Percentiles rank a stretch among this genome's conserved stretches.
These are phyloP conservation scores for Simplicillium aogashimaense DNA, from an alignment of 2,329 filamentous ascomycete genomes.

Conservation along the genomic window DNA sequence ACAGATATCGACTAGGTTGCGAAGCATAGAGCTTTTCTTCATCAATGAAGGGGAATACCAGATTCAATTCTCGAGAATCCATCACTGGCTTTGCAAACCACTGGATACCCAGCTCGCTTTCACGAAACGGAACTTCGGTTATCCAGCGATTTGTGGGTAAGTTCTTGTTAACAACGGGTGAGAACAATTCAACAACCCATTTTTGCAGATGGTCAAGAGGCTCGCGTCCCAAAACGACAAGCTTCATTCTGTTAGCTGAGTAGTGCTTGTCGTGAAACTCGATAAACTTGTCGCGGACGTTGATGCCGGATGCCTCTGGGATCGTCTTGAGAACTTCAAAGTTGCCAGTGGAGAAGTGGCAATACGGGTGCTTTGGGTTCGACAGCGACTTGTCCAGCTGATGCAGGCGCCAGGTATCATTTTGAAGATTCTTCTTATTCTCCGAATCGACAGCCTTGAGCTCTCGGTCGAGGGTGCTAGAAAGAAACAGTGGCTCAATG, in stretches of 20 bases:
- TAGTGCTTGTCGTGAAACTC: conserved; percentile 85
- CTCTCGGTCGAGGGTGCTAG: conserved; percentile 77
- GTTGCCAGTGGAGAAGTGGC: conserved; percentile 87
- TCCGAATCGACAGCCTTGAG: conserved; percentile 86
- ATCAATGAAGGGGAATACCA: conserved; percentile 78
- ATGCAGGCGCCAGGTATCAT: conserved; percentile 76
- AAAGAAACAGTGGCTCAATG: conserved; percentile 75
- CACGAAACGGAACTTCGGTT: conserved; percentile 37
- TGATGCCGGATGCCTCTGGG: conserved; percentile 68
- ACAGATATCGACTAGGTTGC: conserved; percentile 77
- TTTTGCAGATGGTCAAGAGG: conserved; percentile 69
- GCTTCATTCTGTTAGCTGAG: conserved; percentile 88
- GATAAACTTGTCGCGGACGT: conserved; percentile 85
- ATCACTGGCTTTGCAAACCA: conserved; percentile 87
- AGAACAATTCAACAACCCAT: conserved; percentile 80
- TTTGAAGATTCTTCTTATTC: conserved; percentile 96
- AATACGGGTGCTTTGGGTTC: conserved; percentile 78
- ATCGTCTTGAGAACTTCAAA: conserved; percentile 75
- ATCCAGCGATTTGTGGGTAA: conserved; percentile 51
- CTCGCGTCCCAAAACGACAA: conserved; percentile 77
- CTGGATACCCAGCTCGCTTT: conserved; percentile 49
- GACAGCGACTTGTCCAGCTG: conserved; percentile 85
- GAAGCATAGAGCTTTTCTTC: conserved; percentile 71
- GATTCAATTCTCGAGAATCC: conserved; percentile 69
- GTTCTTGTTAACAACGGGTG: conserved; percentile 71